A percentile compares a stretch with the other conserved stretches of the same genome.
Evolutionary conservation across 257 asterid species (phyloP).

Genomic region (Euphrasia confusa): DNA sequence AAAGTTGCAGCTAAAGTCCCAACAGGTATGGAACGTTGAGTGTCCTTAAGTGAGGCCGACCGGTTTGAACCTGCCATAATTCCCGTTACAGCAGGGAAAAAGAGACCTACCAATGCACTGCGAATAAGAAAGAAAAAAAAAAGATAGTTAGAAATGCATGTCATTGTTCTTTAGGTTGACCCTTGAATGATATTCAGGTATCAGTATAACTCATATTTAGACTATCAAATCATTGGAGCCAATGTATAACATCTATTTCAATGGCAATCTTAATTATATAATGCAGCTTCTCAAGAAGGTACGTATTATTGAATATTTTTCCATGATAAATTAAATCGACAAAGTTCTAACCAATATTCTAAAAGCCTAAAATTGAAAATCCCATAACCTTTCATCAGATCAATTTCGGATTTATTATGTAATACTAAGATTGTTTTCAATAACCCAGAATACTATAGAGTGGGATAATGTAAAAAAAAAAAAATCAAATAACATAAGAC

Average conservation of each 20-base stretch:
- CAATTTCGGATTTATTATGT: not conserved
- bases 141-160: constrained; percentile 35
- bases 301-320: too few species aligned
- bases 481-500: constrained; percentile 22
- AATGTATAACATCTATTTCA: constrained; percentile 20
- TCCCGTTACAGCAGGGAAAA: constrained; percentile 99
- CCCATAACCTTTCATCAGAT: too few species aligned
- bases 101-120: constrained; percentile 99
- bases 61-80: constrained; percentile 99
- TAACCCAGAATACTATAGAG: constrained; percentile 15
- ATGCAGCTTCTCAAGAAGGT: too few species aligned
- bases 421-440: constrained; percentile 13
- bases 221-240: constrained; percentile 21
- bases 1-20: constrained; percentile 95
- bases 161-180: constrained; percentile 16
- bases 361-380: too few species aligned
- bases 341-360: too few species aligned
- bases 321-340: too few species aligned
- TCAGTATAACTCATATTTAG: constrained; percentile 20
- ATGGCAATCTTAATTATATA: not conserved
- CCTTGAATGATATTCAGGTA: constrained; percentile 11
- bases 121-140: constrained; percentile 32
- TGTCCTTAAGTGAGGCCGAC: constrained; percentile 95
- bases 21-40: constrained; percentile 93
- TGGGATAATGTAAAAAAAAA: constrained; percentile 5